Percentiles rank a stretch among this genome's conserved stretches.
These are phyloP conservation scores for Calcarisporium arbuscula DNA, from an alignment of 2,329 filamentous ascomycete species.

Conservation along the genomic window DNA sequence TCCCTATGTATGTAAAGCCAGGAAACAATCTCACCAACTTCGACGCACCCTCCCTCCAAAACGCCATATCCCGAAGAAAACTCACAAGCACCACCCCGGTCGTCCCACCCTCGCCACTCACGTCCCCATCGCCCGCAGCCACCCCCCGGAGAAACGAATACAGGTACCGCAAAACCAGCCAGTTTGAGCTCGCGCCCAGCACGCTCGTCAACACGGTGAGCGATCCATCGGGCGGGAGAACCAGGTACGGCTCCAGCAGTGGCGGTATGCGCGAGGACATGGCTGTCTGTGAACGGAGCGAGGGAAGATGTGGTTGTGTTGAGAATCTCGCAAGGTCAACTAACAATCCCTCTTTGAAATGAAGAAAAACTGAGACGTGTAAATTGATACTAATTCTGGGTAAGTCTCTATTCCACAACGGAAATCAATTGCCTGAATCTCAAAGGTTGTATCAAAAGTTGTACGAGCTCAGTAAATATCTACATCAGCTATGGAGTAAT, in stretches of 20 bases:
- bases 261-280: slow-evolving; percentile 53
- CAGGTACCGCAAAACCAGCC: slow-evolving; percentile 55
- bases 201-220: slow-evolving; percentile 64
- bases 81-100: slow-evolving; percentile 67
- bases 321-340: too few species aligned
- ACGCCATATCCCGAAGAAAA: slow-evolving; percentile 70
- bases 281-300: too few species aligned
- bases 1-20: too few species aligned
- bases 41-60: slow-evolving; percentile 68
- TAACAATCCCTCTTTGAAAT: too few species aligned
- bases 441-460: too few species aligned
- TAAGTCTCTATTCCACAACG: too few species aligned
- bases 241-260: slow-evolving; percentile 58
- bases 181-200: slow-evolving; percentile 57
- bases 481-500: too few species aligned
- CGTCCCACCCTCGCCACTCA: background rate
- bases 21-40: slow-evolving; percentile 47
- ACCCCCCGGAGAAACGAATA: slow-evolving; percentile 34
- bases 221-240: slow-evolving; percentile 49
- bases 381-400: too few species aligned
- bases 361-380: too few species aligned
- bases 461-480: too few species aligned
- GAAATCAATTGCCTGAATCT: too few species aligned
- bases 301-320: too few species aligned
- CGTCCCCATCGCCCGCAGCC: slow-evolving; percentile 15